Evolutionary conservation across 1,284 basidiomycete species (phyloP).

Genomic region (Mixia osmundae): DNA sequence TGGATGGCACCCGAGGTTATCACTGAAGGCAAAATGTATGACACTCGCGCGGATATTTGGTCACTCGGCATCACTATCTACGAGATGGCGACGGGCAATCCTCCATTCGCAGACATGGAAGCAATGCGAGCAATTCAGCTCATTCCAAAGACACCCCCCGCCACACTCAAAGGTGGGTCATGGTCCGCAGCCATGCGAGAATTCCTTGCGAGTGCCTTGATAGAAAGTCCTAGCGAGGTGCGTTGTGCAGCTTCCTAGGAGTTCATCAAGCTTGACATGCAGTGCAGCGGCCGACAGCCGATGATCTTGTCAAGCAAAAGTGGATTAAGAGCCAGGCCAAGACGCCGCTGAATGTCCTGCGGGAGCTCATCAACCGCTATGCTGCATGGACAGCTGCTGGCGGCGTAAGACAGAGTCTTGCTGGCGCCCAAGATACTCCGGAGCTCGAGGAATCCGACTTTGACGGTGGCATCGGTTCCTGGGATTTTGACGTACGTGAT

Average conservation of each 20-base stretch:
- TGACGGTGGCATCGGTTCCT: constrained; percentile 8
- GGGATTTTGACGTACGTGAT: constrained; percentile 10
- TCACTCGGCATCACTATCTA: constrained; percentile 82
- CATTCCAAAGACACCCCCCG: constrained; percentile 68
- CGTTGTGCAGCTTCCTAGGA: constrained; percentile 17
- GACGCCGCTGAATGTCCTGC: constrained; percentile 42
- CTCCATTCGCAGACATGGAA: constrained; percentile 53
- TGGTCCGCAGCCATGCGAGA: constrained; percentile 65
- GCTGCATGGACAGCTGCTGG: constrained; percentile 53
- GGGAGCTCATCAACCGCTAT: constrained; percentile 57
- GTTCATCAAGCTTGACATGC: constrained; percentile 6
- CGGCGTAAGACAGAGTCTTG: constrained; percentile 55
- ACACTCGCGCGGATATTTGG: constrained; percentile 92
- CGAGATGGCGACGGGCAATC: constrained; percentile 85
- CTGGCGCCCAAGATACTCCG: constrained; percentile 25
- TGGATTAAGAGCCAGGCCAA: constrained; percentile 70
- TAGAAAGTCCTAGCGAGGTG: constrained; percentile 58
- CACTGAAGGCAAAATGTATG: constrained; percentile 62
- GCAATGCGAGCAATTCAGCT: constrained; percentile 74
- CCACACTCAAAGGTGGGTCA: constrained; percentile 51
- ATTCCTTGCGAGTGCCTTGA: constrained; percentile 64
- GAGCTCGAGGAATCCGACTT: constrained; percentile 11
- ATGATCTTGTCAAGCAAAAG: constrained; percentile 70
- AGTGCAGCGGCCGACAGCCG: constrained; percentile 53
- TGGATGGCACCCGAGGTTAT: constrained; percentile 99